Base-by-base conservation (phyloP, 148 eudicot species). In the Vaccinium corymbosum region DNA sequence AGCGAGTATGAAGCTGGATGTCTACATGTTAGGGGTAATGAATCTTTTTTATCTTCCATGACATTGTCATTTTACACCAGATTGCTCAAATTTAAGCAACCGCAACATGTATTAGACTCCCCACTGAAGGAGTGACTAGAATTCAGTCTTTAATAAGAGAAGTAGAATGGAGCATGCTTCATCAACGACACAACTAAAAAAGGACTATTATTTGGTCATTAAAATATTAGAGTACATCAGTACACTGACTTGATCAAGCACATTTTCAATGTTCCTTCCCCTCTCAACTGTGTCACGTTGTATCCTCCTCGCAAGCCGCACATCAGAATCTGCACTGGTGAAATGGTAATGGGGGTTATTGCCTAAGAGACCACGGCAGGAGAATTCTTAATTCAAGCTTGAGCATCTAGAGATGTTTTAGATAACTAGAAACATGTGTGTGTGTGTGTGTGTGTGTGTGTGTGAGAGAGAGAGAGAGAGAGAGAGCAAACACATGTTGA, bases 271-370 rank as follows among this genome's bases (percentile, higher is more conserved):
- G 83, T 94, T 93, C 89, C 98, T 94, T 76, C 89, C 87, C 92
- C 92, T 95, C 78, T 95, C 95, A 75, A 77, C 93, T 59, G 95
- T 95, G 83, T 95, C 98, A 74, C 97, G 94, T 73, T 93, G 91
- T 89, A 95, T 92, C 89, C 98, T 92, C 90, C 98, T 93, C 68
- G 98, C 98, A 82, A 95, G 86, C 84, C 98, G 92, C 38, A 95
- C 95, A 91, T 95, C 98, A 90, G 98, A 92, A 92, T 95, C 98
- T 95, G 97, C 93, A 91, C 88, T 90, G 89, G 81, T 86, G 82
- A 86, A 75, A 64, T 68, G 73, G 46, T 68, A 76, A 52, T 68
- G 29, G 80, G 80, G 78, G 80, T 86, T 64, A 88, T 86, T 73
- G 46, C 46, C 46, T 42, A 42, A 42, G 46, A 42, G 46, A 42